phyloP scores from a whole-genome alignment of 177 flowering plant genomes.

The Telopea speciosissima region DNA sequence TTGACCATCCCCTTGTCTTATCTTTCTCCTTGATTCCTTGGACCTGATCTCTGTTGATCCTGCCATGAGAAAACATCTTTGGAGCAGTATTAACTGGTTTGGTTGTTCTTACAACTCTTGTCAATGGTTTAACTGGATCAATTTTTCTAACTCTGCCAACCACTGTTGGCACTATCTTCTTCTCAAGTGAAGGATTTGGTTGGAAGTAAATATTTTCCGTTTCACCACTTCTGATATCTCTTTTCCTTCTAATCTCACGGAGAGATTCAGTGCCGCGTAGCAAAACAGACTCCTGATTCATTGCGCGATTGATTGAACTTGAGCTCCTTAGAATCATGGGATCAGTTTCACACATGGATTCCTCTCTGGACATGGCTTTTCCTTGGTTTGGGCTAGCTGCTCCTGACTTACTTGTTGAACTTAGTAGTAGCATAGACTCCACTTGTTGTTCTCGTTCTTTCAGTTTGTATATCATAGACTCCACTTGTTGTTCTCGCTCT shows the following conservation, averaged over 20 bases:
- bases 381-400: slow-evolving; percentile 24
- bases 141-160: slow-evolving; percentile 31
- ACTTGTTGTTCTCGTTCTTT: slow-evolving; percentile 21
- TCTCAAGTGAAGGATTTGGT: slow-evolving; percentile 19
- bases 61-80: slow-evolving; percentile 24
- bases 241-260: slow-evolving; percentile 41
- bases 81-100: slow-evolving; percentile 17
- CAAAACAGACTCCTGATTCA: slow-evolving; percentile 28
- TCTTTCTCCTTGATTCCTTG: slow-evolving; percentile 38
- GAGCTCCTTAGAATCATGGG: slow-evolving; percentile 29
- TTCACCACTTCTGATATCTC: slow-evolving; percentile 38
- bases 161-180: slow-evolving; percentile 22
- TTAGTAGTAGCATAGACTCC: slow-evolving; percentile 5
- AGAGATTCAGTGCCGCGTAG: slow-evolving; percentile 37
- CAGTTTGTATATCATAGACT: no score
- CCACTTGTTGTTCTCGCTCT: slow-evolving; percentile 22
- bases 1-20: slow-evolving; percentile 43
- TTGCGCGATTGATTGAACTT: slow-evolving; percentile 27
- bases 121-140: slow-evolving; percentile 35
- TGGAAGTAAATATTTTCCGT: slow-evolving; percentile 27
- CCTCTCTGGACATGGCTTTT: slow-evolving; percentile 17
- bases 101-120: slow-evolving; percentile 40
- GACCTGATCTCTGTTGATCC: slow-evolving; percentile 32
- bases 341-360: slow-evolving; percentile 26
- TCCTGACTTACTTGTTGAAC: slow-evolving; percentile 19